Percentiles rank a stretch among this genome's conserved stretches.
phyloP scores from a whole-genome alignment of 2,329 filamentous ascomycete species.

The Blastomyces emzantsi region DNA sequence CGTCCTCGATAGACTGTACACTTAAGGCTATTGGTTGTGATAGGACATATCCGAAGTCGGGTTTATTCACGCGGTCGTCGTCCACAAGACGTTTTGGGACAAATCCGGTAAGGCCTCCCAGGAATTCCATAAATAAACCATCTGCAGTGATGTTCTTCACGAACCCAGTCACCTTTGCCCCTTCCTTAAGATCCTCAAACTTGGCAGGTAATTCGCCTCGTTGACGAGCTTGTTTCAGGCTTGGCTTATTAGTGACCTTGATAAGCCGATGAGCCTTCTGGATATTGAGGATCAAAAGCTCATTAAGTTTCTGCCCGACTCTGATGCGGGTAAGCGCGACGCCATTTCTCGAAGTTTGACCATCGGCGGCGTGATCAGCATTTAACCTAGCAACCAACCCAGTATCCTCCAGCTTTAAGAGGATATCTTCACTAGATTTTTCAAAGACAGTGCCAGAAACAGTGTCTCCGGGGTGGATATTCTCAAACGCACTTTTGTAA shows the following conservation, averaged over 20 bases:
- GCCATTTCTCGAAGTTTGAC: constrained; percentile 66
- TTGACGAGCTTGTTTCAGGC: constrained; percentile 65
- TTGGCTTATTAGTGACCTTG: constrained; percentile 72
- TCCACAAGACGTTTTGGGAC: constrained; percentile 71
- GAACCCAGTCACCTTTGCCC: constrained; percentile 63
- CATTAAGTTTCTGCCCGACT: constrained; percentile 71
- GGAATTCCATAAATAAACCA: constrained; percentile 83
- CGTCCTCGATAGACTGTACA: constrained; percentile 62
- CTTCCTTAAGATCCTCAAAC: constrained; percentile 63
- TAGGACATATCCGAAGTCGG: constrained; percentile 70
- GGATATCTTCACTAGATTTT: constrained; percentile 66
- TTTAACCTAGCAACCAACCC: constrained; percentile 70
- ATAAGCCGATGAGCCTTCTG: constrained; percentile 67
- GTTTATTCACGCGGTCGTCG: constrained; percentile 56
- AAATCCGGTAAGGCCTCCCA: constrained; percentile 64
- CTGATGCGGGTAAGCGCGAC: constrained; percentile 71
- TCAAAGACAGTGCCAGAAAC: constrained; percentile 74
- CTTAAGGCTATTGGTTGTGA: constrained; percentile 66
- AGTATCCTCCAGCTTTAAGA: constrained; percentile 64
- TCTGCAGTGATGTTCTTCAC: constrained; percentile 74
- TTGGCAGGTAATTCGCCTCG: constrained; percentile 60
- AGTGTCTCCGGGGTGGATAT: constrained; percentile 61
- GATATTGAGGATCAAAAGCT: constrained; percentile 82
- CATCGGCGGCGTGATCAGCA: constrained; percentile 74
- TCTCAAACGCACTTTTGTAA: constrained; percentile 62